Base-by-base conservation (phyloP, 306 rosid species). In the Cucurbita ficifolia region DNA sequence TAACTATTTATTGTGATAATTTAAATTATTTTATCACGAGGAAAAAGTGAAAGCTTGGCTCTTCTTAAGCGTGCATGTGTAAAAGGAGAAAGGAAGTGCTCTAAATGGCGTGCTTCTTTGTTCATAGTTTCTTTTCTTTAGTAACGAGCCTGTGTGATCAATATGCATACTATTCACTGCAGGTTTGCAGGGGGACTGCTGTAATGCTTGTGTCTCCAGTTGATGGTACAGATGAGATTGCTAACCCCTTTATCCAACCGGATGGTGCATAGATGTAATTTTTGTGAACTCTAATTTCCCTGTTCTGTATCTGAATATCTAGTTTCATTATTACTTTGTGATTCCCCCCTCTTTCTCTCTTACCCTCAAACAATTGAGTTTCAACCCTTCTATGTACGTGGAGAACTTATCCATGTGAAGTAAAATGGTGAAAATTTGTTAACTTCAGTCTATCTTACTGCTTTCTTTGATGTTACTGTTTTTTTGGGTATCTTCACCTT, bases 151-250 rank as follows among this genome's bases (percentile, higher is more conserved):
- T 6, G 63, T 70, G 33, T 70, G 40, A 76, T 62, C 48, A 42
- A 36, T 42, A 45, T 45, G 71, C 75, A 4, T n/a, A 18, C 7
- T 6, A 39, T 76, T 59, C 65, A 35, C 43, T 81, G 82, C 89
- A 94, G 98, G 97, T 90, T 63, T 94, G 98, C 64, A 87, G 98
- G 81, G 98, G 98, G 83, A 94, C 98, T 69, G 98, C 98, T 57
- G 98, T 94, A 42, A 94, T 94, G 98, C 97, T 94, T 13, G 98
- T 94, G 78, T 94, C 98, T 33, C 98, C 98, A 71, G 88, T 96
- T 48, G 98, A 94, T 73, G 98, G 98, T 24, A 94, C 98, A 33
- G 97, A 94, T 76, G 98, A 90, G 89, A 94, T 94, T 65, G 92
- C 96, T 19, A 94, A 94, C 88, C 98, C 98, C 57, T 94, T 94